Evolutionary conservation across 2,329 filamentous ascomycete species (phyloP), one percentile per base, ranked within the genome.

Genomic region (Calonectria honghensis): DNA sequence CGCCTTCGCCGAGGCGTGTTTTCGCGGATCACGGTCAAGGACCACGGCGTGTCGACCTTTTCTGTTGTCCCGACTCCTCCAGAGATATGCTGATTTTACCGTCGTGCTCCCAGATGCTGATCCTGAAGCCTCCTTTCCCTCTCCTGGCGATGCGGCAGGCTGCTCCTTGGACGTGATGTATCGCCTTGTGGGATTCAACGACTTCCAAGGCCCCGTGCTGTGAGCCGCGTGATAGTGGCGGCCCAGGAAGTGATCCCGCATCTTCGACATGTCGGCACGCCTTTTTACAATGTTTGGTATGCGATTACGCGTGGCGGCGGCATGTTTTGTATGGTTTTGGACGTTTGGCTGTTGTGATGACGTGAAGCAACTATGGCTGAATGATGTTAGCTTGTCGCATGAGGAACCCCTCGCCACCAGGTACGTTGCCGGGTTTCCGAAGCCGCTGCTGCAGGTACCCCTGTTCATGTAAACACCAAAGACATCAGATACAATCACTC

Each of bases 1-100:
- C 5, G 82, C 74, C 4, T 82, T 74, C 6, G 72, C 77, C 24
- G 67, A 52, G 2, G 45, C 52, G 14, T 79, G 70, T 16, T 74
- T 68, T 24, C 61, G 35, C 9, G 75, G 70, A 45, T 81, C 68
- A 1, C 59, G 73, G 6, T 69, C 63, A 1, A 86, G 76, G 14
- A 76, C 79, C 3, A 82, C 61, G 2, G 83, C 79, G 70, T 87
- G 86, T 0, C 86, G 82, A 35, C 86, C 86, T 70, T 88, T 88
- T 63, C 86, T 81, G 70, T 87, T 87, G 77, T 88, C 85, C 14
- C 86, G 83, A 52, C 84, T 85, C 24, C 84, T 82, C 86, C 86
- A 87, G 64, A 87, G 74, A 65, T 82, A 81, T 2, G 73, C 76
- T 31, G 83, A 82, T 57, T 84, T 86, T 14, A 67, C 73, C 11